A percentile compares a stretch with the other conserved stretches of the same genome.
phyloP scores from a whole-genome alignment of 495 filamentous ascomycete species.

The Penicillium psychrofluorescens region DNA sequence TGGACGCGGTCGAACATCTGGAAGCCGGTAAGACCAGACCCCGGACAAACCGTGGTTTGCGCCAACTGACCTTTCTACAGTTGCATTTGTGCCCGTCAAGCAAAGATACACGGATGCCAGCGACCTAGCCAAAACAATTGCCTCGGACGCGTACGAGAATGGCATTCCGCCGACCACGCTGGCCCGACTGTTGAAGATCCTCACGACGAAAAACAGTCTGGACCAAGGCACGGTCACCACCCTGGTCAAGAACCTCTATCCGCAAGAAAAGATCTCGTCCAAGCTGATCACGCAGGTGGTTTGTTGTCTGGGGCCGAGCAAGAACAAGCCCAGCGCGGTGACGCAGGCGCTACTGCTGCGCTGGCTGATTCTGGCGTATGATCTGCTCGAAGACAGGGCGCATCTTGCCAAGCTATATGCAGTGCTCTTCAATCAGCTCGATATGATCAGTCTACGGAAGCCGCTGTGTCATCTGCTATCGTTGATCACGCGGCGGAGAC shows the following conservation, averaged over 20 bases:
- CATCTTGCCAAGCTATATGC: conserved; percentile 66
- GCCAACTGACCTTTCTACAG: conserved; percentile 9
- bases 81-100: conserved; percentile 33
- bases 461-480: conserved; percentile 76
- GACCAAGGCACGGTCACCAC: conserved; percentile 65
- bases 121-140: conserved; percentile 32
- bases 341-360: conserved; percentile 63
- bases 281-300: conserved; percentile 60
- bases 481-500: conserved; percentile 73
- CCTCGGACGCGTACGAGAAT: conserved; percentile 51
- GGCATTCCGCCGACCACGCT: conserved; percentile 59
- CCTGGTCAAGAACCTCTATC: conserved; percentile 70
- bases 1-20: conserved; percentile 33
- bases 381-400: conserved; percentile 57
- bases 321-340: conserved; percentile 64
- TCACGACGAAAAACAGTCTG: conserved; percentile 59
- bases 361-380: conserved; percentile 78
- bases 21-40: conserved; percentile 30
- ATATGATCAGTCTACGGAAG: conserved; percentile 56
- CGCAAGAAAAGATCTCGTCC: conserved; percentile 52
- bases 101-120: conserved; percentile 37
- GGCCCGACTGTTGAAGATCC: conserved; percentile 54
- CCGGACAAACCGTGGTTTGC: conserved; percentile 3
- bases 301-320: conserved; percentile 69
- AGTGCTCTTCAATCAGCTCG: conserved; percentile 75